Base-by-base conservation (phyloP, 169 alveolate genomes). In the Fabrea salina region DNA sequence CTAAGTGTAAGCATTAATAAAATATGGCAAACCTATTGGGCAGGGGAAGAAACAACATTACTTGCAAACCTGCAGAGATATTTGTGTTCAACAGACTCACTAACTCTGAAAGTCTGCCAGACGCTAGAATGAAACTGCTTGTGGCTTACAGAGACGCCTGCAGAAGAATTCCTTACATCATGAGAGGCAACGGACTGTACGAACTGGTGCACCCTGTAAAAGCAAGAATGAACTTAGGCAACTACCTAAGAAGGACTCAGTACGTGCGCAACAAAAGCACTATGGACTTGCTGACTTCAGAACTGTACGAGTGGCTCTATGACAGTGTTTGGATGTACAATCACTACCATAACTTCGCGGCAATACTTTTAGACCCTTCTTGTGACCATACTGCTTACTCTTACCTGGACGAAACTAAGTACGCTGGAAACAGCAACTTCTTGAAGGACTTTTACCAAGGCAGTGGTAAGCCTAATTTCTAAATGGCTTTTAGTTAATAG, bases 31-130 rank as follows among this genome's bases (percentile, higher is more conserved):
- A n/a, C n/a, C n/a, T n/a, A n/a, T 61, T 33, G 25, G 32, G 74
- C 74, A 61, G 54, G 39, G 74, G 74, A 33, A 0, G 51, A 35
- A 61, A 61, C 74, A 13, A 61, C 16, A 61, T 61, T 51, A 61
- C 74, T n/a, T n/a, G 53, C 43, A 61, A 35, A 51, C 41, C 74
- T 13, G 41, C 32, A 22, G 74, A 61, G 19, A 61, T 61, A 13
- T 37, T 32, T n/a, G 49, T 37, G 25, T 37, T 35, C 49, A 61
- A 61, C 74, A 25, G 50, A n/a, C 7, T 37, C 43, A 61, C 32
- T n/a, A 19, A 25, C 41, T 61, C 74, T 13, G 25, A 61, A 61
- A 61, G 54, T 30, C 27, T 61, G 8, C 37, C 74, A 33, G 74
- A 61, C 32, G 74, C 74, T 37, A 0, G 39, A 1, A 2, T 30